A percentile compares a stretch with the other conserved stretches of the same genome.
Evolutionary conservation across 495 filamentous ascomycete species (phyloP).

Genomic region (Xanthoparmelia taractica): DNA sequence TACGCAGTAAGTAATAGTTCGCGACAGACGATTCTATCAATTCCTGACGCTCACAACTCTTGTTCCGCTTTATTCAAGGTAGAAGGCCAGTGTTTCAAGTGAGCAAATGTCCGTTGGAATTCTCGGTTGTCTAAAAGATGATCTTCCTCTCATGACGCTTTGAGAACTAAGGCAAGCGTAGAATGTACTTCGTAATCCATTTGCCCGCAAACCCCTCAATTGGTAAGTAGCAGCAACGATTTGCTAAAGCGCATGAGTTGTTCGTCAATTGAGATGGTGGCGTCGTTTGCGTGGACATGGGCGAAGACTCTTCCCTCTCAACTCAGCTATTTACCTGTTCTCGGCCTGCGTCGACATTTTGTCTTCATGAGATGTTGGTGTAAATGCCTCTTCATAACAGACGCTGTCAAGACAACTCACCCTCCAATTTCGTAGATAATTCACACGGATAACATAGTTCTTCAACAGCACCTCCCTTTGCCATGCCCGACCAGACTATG

Average conservation of each 20-base stretch:
- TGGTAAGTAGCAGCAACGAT: too few relatives aligned
- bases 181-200: too few relatives aligned
- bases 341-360: too few relatives aligned
- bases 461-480: slow-evolving; percentile 39
- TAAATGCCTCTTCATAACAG: background rate
- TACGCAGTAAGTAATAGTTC: too few relatives aligned
- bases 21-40: background rate
- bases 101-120: too few relatives aligned
- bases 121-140: too few relatives aligned
- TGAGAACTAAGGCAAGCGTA: background rate
- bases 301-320: background rate
- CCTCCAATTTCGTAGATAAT: background rate
- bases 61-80: background rate
- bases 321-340: background rate
- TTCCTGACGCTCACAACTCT: background rate
- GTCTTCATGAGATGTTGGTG: background rate
- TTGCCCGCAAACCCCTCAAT: too few relatives aligned
- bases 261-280: too few relatives aligned
- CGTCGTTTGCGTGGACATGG: background rate
- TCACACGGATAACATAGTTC: background rate
- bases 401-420: background rate
- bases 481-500: slow-evolving; percentile 12
- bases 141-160: background rate
- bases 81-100: background rate
- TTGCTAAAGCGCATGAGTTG: background rate